These are phyloP conservation scores for Chimonanthus salicifolius DNA, from an alignment of 164 flowering plant genomes.

Conservation along the genomic window DNA sequence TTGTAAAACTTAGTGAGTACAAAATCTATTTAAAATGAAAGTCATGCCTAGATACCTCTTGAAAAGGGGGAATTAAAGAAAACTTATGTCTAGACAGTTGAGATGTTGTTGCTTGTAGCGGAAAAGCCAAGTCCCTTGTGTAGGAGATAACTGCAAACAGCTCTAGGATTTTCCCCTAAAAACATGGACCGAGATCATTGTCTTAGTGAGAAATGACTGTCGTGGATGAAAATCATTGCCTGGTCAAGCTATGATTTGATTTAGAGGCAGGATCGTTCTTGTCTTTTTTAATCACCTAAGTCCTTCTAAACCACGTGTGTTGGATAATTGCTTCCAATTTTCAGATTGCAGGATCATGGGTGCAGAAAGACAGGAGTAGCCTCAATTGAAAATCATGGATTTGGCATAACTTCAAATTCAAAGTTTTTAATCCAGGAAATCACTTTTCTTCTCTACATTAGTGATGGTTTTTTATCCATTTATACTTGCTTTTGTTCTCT, in stretches of 20 bases:
- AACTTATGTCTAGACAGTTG: not conserved
- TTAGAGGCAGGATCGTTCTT: not conserved
- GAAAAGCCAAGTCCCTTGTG: not conserved
- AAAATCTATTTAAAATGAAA: not conserved
- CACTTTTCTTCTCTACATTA: not conserved
- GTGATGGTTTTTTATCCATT: conserved; percentile 2
- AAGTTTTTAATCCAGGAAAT: not conserved
- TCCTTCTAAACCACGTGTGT: not conserved
- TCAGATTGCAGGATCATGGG: not conserved
- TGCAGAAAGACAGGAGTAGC: not conserved
- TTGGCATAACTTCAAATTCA: not conserved
- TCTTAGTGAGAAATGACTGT: no score
- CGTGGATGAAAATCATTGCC: no score
- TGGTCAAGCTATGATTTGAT: not conserved
- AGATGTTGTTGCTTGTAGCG: not conserved
- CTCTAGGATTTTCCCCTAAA: not conserved
- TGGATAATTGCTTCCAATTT: not conserved
- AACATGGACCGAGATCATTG: not conserved
- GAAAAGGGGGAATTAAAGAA: not conserved
- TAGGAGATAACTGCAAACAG: not conserved
- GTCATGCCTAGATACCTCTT: not conserved
- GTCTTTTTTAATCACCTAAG: not conserved
- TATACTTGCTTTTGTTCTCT: not conserved
- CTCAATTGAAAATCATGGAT: not conserved
- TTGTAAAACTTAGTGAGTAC: not conserved